A percentile compares a stretch with the other conserved stretches of the same genome.
These are phyloP conservation scores for Arachis monticola DNA, from an alignment of 331 rosid genomes.

Conservation along the genomic window DNA sequence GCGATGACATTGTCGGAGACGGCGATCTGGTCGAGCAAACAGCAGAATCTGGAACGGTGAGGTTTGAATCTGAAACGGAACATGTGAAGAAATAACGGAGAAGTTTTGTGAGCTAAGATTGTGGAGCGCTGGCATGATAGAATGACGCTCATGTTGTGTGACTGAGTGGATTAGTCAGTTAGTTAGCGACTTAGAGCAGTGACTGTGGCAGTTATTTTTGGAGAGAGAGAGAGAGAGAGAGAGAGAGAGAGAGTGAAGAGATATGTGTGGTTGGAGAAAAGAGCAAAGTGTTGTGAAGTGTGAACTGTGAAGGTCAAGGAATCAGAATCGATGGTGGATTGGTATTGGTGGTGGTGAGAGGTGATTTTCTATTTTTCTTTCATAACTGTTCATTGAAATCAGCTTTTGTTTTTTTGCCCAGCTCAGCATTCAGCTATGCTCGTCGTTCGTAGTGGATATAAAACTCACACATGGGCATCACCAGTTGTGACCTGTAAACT, in stretches of 20 bases:
- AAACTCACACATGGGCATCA: background rate
- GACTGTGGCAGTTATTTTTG: constrained; percentile 41
- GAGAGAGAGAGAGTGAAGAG: background rate
- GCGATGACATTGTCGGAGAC: constrained; percentile 71
- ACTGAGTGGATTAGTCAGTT: background rate
- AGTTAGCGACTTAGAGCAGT: background rate
- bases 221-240: background rate
- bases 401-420: constrained; percentile 31
- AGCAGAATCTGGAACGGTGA: constrained; percentile 59
- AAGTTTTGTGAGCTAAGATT: constrained; percentile 42
- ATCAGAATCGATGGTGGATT: constrained; percentile 32
- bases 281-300: background rate
- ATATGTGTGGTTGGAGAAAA: constrained; percentile 33
- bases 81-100: constrained; percentile 47
- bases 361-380: too few relatives aligned
- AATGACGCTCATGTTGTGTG: constrained; percentile 39
- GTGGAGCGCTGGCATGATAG: constrained; percentile 51
- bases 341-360: background rate
- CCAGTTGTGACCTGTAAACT: background rate
- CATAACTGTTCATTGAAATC: background rate
- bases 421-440: background rate
- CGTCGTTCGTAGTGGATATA: constrained; percentile 1
- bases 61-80: constrained; percentile 44
- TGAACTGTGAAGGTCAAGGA: background rate
- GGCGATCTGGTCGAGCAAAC: constrained; percentile 55